Base-by-base conservation (phyloP, 495 filamentous ascomycete genomes). In the Neurospora sublineolata region DNA sequence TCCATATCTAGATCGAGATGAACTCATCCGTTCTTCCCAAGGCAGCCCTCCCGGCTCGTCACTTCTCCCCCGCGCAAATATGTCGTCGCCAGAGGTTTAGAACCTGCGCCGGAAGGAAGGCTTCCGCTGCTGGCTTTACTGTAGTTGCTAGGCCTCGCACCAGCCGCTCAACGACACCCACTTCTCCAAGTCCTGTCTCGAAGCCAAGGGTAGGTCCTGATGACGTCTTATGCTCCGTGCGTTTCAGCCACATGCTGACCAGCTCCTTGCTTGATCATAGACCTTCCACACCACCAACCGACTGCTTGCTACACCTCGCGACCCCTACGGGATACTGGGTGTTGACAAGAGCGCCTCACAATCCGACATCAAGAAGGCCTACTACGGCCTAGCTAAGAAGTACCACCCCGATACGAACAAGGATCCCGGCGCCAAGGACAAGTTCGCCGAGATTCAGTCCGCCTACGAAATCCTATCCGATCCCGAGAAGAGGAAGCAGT, bases 371-470 rank as follows among this genome's bases (percentile, higher is more conserved):
- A 99, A 99, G 78, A 98, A 97, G 81, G 94, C 95, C 3, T 99
- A 99, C 84, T 99, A 99, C 80, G 90, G 93, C 69, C 84, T 97
- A 73, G 95, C 95, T n/a, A 98, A 98, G 82, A 98, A 97, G 78
- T 99, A 89, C 79, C 95, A 99, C 76, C 95, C 95, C 9, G 95
- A 99, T 80, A 97, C 95, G 42, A 98, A 97, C 84, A 99, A 97
- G 82, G 95, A 97, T 69, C 78, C 93, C 9, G 84, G 83, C 8
- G 94, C 95, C 38, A 97, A 97, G 79, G 95, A 98, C 70, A 94
- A 92, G 76, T 99, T 99, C 77, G 84, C 89, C 60, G 95, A 97
- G 73, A 91, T 95, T 70, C 95, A 97, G 79, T 85, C 90, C 2
- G 92, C 95, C 3, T 99, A 98, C 79, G 95, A 99, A 79, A 82